Base-by-base conservation (phyloP, 1,284 basidiomycete species). In the Boletus albobrunnescens region DNA sequence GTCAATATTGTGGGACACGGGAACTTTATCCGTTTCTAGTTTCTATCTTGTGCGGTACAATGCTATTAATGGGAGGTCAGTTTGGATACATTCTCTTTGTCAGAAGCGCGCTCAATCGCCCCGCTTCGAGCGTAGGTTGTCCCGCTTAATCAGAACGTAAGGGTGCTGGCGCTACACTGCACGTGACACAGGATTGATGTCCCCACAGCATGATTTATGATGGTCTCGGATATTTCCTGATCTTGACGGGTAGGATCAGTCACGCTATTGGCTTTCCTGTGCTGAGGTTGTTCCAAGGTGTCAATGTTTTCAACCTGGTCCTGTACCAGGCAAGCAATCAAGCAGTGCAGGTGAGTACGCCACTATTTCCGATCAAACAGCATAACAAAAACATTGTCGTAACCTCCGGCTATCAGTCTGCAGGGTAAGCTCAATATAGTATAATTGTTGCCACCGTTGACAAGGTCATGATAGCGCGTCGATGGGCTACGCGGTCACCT, bases 1-100 rank as follows among this genome's bases (percentile, higher is more conserved):
- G 11, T 58, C 65, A 9, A 75, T 75, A 58, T 12, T 62, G 11
- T 76, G 67, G 57, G 73, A 75, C 42, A 44, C 63, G 2, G 53
- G 67, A 26, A 62, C 68, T 2, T 45, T 75, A 17, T 44, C 56
- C 6, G 51, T 76, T 20, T 69, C 74, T 14, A 65, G 67, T 4
- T 36, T 58, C 30, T 70, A 64, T 41, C 59, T 74, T 10, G 49
- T 55, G 56, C 47, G 59, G 19, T 64, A 59, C 42, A 61, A 55
- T 40, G 39, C 60, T 23, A 50, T 56, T 28, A 59, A 61, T 43
- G 54, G 50, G 12, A 60, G 64, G 67, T 65, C 14, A 8, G 64
- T 56, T 8, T 19, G 14, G 6, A 26, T 42, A 32, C 22, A 5
- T 13, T 28, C 24, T 13, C n/a, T 14, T 35, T 32, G 6, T 31